Evolutionary conservation across 176 grass and related monocot species (phyloP), one percentile per base, ranked within the genome.

Genomic region (Juncus effusus): DNA sequence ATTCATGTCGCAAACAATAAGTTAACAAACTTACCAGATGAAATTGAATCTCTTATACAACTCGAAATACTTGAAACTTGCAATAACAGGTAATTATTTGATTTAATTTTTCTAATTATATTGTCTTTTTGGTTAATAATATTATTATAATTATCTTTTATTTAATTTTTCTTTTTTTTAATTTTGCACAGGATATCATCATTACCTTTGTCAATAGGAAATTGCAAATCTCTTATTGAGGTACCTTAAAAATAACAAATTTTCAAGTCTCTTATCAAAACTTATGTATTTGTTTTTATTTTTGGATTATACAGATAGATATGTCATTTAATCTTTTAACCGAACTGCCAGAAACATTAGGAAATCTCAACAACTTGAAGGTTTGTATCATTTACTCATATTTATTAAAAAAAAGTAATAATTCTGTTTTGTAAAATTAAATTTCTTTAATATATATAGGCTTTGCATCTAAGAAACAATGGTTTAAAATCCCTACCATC

Each of bases 271-370:
- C 60, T 37, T 44, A 59, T 39, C 50, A 69, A 86, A 56, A 28
- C 47, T 55, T 73, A 36, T 35, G 58, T 65, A 6, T 45, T 40
- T 60, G 58, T 60, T 63, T 40, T 47, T 73, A 56, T 53, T 68
- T 55, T 69, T 63, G 15, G 51, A 65, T 54, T 36, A 56, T 70
- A 81, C 78, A 97, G 93, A 82, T 97, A 61, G 83, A 97, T 42
- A 60, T 97, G 50, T 89, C 88, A 73, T 86, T 62, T 52, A 89
- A 97, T 86, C 85, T 97, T 57, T 76, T 97, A 74, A 75, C 66
- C 70, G 80, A 82, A 70, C 68, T 97, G 36, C 77, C 93, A 56
- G 82, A 97, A 75, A 70, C 85, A 44, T 41, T 89, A 58, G 88
- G 82, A 62, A 89, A 81, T 68, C 80, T 97, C 49, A 53, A 35